A percentile compares a stretch with the other conserved stretches of the same genome.
Conservation (phyloP, 2,329 filamentous ascomycete species). For the Talaromyces marneffei region DNA sequence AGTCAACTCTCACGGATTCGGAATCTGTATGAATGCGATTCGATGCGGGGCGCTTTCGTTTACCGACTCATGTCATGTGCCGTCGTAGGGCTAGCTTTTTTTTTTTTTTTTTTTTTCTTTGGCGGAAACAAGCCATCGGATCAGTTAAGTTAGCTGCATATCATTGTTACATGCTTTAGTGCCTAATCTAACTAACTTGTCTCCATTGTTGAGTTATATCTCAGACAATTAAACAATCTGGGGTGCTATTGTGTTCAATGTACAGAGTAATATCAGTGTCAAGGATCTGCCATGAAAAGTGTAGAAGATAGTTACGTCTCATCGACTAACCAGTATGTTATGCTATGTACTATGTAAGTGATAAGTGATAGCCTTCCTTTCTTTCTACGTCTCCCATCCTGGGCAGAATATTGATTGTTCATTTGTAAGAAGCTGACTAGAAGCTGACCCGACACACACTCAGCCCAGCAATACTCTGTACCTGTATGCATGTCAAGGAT, state of each 20-base stretch:
- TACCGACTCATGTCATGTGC: constrained; percentile 2
- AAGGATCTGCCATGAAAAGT: no score
- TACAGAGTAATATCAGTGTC: no score
- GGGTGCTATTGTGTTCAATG: neutral
- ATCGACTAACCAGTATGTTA: no score
- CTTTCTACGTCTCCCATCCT: neutral
- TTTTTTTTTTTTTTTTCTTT: neutral
- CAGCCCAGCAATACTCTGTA: neutral
- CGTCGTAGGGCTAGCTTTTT: neutral
- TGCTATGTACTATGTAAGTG: no score
- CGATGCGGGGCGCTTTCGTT: constrained; percentile 2
- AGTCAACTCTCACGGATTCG: neutral
- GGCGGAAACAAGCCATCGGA: neutral
- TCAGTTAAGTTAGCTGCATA: neutral
- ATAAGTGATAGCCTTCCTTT: no score
- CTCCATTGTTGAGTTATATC: neutral
- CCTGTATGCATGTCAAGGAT: neutral
- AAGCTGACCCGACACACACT: no score
- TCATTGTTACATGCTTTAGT: neutral
- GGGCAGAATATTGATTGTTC: neutral
- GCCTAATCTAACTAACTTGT: neutral
- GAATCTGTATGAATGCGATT: constrained; percentile 1
- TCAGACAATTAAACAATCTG: neutral
- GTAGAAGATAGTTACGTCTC: no score
- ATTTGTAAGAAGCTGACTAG: no score